These are phyloP conservation scores for Colletotrichum karsti DNA, from an alignment of 2,329 filamentous ascomycete species.

Conservation along the genomic window DNA sequence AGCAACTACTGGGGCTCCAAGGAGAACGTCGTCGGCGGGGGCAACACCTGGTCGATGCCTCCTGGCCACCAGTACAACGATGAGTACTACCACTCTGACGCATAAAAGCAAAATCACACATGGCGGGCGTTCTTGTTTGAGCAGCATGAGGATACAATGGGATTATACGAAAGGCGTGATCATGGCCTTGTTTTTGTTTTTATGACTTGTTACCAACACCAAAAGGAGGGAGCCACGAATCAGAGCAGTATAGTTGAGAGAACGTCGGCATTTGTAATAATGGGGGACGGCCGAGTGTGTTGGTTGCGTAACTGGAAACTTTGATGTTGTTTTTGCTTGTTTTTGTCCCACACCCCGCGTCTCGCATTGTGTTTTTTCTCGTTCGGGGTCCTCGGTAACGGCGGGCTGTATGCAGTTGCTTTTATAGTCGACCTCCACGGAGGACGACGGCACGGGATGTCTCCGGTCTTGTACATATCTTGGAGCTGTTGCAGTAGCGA, in stretches of 20 bases:
- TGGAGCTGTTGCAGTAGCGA: background rate
- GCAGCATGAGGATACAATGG: conserved; percentile 19
- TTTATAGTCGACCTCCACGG: background rate
- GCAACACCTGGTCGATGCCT: conserved; percentile 52
- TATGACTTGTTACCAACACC: background rate
- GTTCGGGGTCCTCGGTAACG: background rate
- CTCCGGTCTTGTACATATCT: background rate
- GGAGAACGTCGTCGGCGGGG: conserved; percentile 57
- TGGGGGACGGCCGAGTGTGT: background rate
- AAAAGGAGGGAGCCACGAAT: conserved; percentile 2
- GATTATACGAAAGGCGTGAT: conserved; percentile 25
- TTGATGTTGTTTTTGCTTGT: background rate
- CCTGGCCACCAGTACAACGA: conserved; percentile 58
- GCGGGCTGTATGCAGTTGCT: background rate
- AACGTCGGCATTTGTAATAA: conserved; percentile 25
- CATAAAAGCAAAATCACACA: conserved; percentile 40
- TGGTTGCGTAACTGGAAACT: background rate
- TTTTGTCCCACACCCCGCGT: background rate
- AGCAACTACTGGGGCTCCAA: conserved; percentile 61
- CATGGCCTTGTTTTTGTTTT: conserved; percentile 6
- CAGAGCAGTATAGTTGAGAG: background rate
- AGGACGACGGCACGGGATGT: background rate
- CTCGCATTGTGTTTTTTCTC: background rate
- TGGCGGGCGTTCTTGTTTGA: conserved; percentile 22
- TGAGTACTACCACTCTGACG: conserved; percentile 62